Percentiles rank a stretch among this genome's conserved stretches.
Evolutionary conservation across 164 flowering plant species (phyloP).

Genomic region (grape (Vitis vinifera)): ASM3070453v1 NC_081816.1:7258501-7259000

Average conservation of each 20-base stretch:
- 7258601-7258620: conserved; percentile 88
- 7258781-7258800: too few species aligned
- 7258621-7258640: conserved; percentile 92
- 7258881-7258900: conserved; percentile 63
- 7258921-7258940: conserved; percentile 92
- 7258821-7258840: conserved; percentile 69
- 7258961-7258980: too few species aligned
- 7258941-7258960: conserved; percentile 35
- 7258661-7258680: conserved; percentile 85
- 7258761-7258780: too few species aligned
- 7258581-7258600: conserved; percentile 47
- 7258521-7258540: not conserved
- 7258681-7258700: conserved; percentile 88
- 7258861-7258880: conserved; percentile 68
- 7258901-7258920: conserved; percentile 91
- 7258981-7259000: too few species aligned
- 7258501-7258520: not conserved
- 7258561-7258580: not conserved
- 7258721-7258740: conserved; percentile 1
- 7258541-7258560: not conserved
- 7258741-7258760: not conserved
- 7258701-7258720: conserved; percentile 36
- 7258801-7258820: not conserved
- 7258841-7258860: conserved; percentile 81
- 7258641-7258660: conserved; percentile 95